Base-by-base conservation (phyloP, 192 early-diverging fungal species). In the Backusella circina region DNA sequence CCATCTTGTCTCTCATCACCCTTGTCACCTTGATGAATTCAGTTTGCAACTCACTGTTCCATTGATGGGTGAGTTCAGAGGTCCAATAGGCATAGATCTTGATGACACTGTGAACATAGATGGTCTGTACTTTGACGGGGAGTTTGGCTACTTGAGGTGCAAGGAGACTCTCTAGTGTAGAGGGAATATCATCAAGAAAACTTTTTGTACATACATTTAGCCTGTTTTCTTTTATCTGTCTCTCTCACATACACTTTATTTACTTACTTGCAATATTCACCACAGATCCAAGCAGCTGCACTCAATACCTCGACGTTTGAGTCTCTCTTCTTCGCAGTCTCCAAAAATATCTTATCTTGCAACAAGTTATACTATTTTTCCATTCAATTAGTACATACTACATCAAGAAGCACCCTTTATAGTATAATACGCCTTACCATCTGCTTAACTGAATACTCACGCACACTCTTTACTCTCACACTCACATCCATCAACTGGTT, bases 201-300 rank as follows among this genome's bases (percentile, higher is more conserved):
- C 82, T 82, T n/a, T n/a, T n/a, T 12, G 8, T 26, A 13, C 13
- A 21, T 21, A 65, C 12, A 65, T 2, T 61, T 65, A 88, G 54
- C 74, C 64, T 77, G 39, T 61, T 72, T 76, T 12, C 73, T 38
- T 16, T 78, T 73, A 5, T 21, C 26, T 38, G 65, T 66, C 50
- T 21, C 33, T 79, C 67, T 23, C 39, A n/a, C n/a, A n/a, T n/a
- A n/a, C 41, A 23, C n/a, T 54, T 28, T 65, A 35, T 73, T 75
- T 13, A 88, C 65, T 65, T 89, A 86, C 67, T 83, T 76, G 75
- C 91, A 91, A 76, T 95, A 99, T 79, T 98, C 98, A 65, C 96
- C 96, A 44, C 91, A 84, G 32, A 98, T 90, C 90, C 95, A 99
- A 8, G 95, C 95, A 6, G 98, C 96, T 33, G 93, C 95, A 37